Conservation (phyloP, 2,329 filamentous ascomycete species). For the Microcyclospora pomicola region DNA sequence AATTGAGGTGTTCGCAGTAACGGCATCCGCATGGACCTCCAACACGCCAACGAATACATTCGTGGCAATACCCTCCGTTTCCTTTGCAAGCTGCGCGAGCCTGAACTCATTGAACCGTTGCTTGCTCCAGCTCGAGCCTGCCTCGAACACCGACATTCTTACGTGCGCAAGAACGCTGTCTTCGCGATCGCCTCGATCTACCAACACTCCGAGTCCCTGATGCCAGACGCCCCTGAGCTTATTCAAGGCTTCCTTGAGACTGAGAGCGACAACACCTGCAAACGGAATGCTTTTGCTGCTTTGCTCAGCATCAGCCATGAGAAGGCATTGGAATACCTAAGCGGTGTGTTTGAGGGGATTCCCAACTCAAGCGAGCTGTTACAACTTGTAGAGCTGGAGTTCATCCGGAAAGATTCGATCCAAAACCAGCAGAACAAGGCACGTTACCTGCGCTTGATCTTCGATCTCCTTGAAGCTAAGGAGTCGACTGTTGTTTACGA, state of each 20-base stretch:
- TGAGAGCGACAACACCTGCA: constrained; percentile 90
- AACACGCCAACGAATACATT: constrained; percentile 97
- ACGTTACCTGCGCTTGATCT: constrained; percentile 84
- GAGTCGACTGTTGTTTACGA: constrained; percentile 95
- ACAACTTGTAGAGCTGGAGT: constrained; percentile 87
- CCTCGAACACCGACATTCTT: constrained; percentile 90
- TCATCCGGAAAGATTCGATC: constrained; percentile 94
- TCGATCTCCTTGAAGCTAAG: constrained; percentile 85
- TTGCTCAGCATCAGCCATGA: constrained; percentile 85
- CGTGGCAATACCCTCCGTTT: constrained; percentile 96
- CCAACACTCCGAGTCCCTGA: constrained; percentile 77
- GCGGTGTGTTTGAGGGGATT: constrained; percentile 80
- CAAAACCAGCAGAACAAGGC: constrained; percentile 93
- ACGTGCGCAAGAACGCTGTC: constrained; percentile 95
- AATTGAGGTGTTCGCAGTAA: constrained; percentile 46
- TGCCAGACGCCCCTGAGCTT: constrained; percentile 89
- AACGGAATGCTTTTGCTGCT: constrained; percentile 92
- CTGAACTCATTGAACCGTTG: constrained; percentile 90
- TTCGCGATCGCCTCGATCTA: constrained; percentile 89
- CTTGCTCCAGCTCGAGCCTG: constrained; percentile 84
- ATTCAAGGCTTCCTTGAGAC: constrained; percentile 77
- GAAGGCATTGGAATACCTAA: constrained; percentile 77
- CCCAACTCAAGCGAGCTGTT: constrained; percentile 88
- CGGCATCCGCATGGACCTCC: constrained; percentile 91
- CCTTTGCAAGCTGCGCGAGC: constrained; percentile 87